A percentile compares a stretch with the other conserved stretches of the same genome.
These are phyloP conservation scores for Circinella minor DNA, from an alignment of 371 early-diverging fungal genomes.

Conservation along the genomic window DNA sequence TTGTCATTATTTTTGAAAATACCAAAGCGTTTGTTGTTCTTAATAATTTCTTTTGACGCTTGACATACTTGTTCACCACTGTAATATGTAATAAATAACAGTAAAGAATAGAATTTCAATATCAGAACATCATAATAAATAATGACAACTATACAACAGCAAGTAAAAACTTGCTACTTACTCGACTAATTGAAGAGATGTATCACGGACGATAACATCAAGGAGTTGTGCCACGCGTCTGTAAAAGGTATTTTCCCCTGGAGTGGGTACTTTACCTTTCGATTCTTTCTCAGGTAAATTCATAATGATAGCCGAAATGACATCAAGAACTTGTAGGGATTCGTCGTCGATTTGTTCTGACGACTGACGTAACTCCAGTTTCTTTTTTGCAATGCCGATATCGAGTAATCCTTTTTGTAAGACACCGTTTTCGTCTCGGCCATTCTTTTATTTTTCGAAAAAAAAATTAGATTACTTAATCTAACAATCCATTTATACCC, in stretches of 20 bases:
- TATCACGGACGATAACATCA: conserved; percentile 12
- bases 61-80: conserved; percentile 13
- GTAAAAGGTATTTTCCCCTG: conserved; percentile 13
- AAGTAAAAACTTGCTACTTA: neutral
- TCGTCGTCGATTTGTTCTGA: neutral
- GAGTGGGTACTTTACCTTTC: neutral
- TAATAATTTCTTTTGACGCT: conserved; percentile 10
- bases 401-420: neutral
- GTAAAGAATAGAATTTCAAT: neutral
- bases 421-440: neutral
- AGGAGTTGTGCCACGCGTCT: conserved; percentile 11
- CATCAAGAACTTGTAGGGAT: conserved; percentile 6
- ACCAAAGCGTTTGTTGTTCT: conserved; percentile 11
- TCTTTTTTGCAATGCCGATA: neutral
- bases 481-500: too few relatives aligned
- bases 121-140: neutral
- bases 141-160: too few relatives aligned
- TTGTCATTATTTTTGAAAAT: too few relatives aligned
- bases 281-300: conserved; percentile 8
- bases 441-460: neutral
- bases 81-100: neutral
- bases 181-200: conserved; percentile 9
- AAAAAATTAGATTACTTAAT: neutral
- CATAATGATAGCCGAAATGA: conserved; percentile 2
- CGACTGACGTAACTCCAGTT: neutral